phyloP scores from a whole-genome alignment of 257 asterid genomes.

The Fraxinus excelsior region DNA sequence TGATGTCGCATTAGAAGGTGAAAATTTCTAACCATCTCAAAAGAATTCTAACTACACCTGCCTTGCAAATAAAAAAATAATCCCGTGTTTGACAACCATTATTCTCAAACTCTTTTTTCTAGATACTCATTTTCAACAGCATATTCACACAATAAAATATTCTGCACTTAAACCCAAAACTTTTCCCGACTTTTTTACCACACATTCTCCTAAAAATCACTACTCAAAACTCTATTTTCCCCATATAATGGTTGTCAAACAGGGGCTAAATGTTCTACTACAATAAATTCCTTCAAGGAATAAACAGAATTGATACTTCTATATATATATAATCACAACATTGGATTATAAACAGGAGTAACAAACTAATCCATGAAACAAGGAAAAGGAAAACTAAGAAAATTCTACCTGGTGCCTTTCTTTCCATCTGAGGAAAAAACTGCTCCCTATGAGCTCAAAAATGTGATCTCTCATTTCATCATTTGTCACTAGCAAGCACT shows the following conservation, averaged over 20 bases:
- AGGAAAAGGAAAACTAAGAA: neutral
- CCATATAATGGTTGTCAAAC: too few relatives aligned
- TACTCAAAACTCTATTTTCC: too few relatives aligned
- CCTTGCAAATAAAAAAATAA: neutral
- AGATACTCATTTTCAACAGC: too few relatives aligned
- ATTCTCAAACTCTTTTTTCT: too few relatives aligned
- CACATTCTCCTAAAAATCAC: too few relatives aligned
- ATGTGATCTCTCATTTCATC: conserved; percentile 99
- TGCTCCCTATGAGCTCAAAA: conserved; percentile 92
- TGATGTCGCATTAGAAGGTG: neutral
- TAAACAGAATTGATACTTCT: neutral
- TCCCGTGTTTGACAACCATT: too few relatives aligned
- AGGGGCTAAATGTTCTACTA: too few relatives aligned
- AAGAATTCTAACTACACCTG: neutral
- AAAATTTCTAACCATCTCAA: neutral
- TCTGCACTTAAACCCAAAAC: too few relatives aligned
- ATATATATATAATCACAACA: neutral
- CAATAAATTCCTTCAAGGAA: neutral
- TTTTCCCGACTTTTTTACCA: too few relatives aligned
- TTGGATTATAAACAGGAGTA: neutral
- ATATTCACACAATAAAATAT: too few relatives aligned
- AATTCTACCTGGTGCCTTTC: conserved; percentile 85
- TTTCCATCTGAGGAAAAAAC: conserved; percentile 80
- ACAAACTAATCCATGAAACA: neutral
- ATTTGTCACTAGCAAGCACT: conserved; percentile 88